A percentile compares a stretch with the other conserved stretches of the same genome.
These are phyloP conservation scores for Schwanniomyces vanrijiae DNA, from an alignment of 805 yeast species.

Conservation along the genomic window DNA sequence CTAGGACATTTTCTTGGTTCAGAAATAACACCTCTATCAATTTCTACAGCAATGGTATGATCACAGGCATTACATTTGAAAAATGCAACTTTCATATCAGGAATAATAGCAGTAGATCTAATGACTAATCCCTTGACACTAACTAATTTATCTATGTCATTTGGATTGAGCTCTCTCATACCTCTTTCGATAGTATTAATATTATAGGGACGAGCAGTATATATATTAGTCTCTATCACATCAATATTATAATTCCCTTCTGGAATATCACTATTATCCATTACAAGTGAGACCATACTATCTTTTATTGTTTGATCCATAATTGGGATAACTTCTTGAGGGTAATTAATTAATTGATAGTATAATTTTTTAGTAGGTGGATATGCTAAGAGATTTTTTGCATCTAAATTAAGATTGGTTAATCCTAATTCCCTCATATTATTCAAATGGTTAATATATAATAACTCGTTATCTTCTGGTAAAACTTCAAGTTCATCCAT, in stretches of 20 bases:
- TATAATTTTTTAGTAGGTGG: slow-evolving; percentile 76
- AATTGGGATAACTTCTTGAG: slow-evolving; percentile 95
- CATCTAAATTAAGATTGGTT: slow-evolving; percentile 82
- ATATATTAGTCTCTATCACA: slow-evolving; percentile 76
- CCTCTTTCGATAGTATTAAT: slow-evolving; percentile 67
- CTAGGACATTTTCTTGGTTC: slow-evolving; percentile 96
- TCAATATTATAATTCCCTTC: slow-evolving; percentile 45
- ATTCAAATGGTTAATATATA: slow-evolving; percentile 71
- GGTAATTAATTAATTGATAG: slow-evolving; percentile 85
- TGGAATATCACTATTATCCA: slow-evolving; percentile 40
- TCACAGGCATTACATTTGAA: slow-evolving; percentile 94
- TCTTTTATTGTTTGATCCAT: slow-evolving; percentile 97
- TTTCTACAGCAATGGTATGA: slow-evolving; percentile 87
- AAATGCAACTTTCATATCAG: slow-evolving; percentile 97
- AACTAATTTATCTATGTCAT: slow-evolving; percentile 90
- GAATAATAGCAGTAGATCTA: slow-evolving; percentile 86
- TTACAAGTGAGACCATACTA: slow-evolving; percentile 72
- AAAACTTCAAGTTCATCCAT: slow-evolving; percentile 40
- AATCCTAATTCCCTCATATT: slow-evolving; percentile 77
- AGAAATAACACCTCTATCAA: slow-evolving; percentile 90
- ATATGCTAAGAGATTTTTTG: slow-evolving; percentile 73
- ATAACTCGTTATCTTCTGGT: slow-evolving; percentile 66
- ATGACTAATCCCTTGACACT: slow-evolving; percentile 87
- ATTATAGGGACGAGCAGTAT: slow-evolving; percentile 88
- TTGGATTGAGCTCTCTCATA: slow-evolving; percentile 91